Evolutionary conservation across 2,329 filamentous ascomycete genomes (phyloP), one percentile per base, ranked within the genome.

Genomic region (Xylaria polymorpha): DNA sequence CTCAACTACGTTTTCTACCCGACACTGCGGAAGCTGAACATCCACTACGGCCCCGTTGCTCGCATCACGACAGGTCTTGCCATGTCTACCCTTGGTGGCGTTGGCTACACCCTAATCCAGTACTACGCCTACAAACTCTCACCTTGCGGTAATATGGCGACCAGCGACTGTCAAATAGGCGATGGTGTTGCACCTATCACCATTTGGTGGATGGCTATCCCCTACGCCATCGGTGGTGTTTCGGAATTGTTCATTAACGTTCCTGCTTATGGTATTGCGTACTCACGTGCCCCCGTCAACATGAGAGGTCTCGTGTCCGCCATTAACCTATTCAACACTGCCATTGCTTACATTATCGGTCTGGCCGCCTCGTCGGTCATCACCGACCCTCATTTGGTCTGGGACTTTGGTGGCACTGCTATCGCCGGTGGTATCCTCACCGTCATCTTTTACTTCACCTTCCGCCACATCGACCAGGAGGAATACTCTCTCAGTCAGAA

Each of bases 141-240:
- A 3, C 82, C 82, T 4, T 83, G 82, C 72, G 82, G 82, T 37
- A 68, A 82, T 48, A 79, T 77, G 71, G 83, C 81, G 43, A 82
- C 81, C 5, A 78, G 65, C 66, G 72, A 82, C 70, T 82, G 79
- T 73, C 60, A 32, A 1, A 66, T 79, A 41, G 81, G 80, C 35
- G 72, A 68, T 1, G 79, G 80, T 48, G 81, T 83, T 10, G 81
- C 82, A 0, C 73, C 76, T 57, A 84, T 87, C 65, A 85, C 82
- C 50, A 84, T 86, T 55, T 87, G 90, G 81, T 90, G 85, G 78
- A 83, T 90, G 74, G 86, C 84, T 1, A 80, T 89, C 7, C 81
- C 83, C 6, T 87, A 85, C 71, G 85, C 88, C 6, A 76, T 81
- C 0, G 77, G 80, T 6, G 85, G 88, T 41, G 80, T 91, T 51